Percentiles rank a stretch among this genome's conserved stretches.
These are phyloP conservation scores for Eustoma russellianum DNA, from an alignment of 257 asterid genomes.

Conservation along the genomic window DNA sequence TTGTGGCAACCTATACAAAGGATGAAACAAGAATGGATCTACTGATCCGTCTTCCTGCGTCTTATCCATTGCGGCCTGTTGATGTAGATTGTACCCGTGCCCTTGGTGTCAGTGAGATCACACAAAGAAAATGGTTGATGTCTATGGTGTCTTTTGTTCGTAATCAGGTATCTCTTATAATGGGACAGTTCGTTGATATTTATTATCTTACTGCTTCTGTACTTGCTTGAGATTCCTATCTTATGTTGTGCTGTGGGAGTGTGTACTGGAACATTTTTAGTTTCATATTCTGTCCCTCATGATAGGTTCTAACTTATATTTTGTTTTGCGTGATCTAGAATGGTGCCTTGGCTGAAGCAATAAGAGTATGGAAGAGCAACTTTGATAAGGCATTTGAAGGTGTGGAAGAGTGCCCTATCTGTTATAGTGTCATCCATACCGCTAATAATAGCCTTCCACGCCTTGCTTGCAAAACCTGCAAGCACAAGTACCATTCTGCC, in stretches of 20 bases:
- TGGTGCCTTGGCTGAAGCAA: constrained; percentile 97
- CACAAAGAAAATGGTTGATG: constrained; percentile 94
- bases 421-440: constrained; percentile 94
- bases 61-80: constrained; percentile 85
- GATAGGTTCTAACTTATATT: too few species aligned
- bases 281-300: too few species aligned
- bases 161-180: constrained; percentile 55
- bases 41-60: constrained; percentile 90
- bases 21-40: constrained; percentile 97
- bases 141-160: constrained; percentile 86
- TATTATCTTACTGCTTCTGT: too few species aligned
- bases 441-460: constrained; percentile 89
- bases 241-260: too few species aligned
- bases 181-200: neutral
- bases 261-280: too few species aligned
- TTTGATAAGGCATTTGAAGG: constrained; percentile 98
- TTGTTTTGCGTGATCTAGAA: constrained; percentile 33
- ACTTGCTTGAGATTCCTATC: too few species aligned
- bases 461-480: constrained; percentile 98
- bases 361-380: constrained; percentile 88
- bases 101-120: constrained; percentile 90
- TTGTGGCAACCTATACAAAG: constrained; percentile 93
- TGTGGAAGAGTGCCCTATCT: constrained; percentile 97
- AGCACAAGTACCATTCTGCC: constrained; percentile 91
- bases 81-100: constrained; percentile 90